Evolutionary conservation across 164 flowering plant species (phyloP), one percentile per base, ranked within the genome.

Genomic region (Tetrastigma voinierianum): DNA sequence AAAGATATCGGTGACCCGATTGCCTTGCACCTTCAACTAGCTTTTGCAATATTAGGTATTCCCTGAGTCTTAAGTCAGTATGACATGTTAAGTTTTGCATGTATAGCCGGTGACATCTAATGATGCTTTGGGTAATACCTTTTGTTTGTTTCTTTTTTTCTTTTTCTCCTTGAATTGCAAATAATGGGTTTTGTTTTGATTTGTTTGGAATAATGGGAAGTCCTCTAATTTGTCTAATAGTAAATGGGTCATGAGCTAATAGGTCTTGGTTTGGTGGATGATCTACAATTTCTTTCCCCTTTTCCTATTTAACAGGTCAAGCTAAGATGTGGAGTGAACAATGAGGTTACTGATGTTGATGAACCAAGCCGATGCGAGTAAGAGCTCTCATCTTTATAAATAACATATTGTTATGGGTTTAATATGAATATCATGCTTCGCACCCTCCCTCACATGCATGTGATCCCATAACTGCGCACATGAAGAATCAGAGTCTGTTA

Each of bases 361-460:
- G 99, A 92, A 77, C 99, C 99, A 67, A 95, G 99, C 75, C 96
- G 99, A 47, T 95, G 99, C 96, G 99, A 95, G 99, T 95, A 88
- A 78, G 82, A 57, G 57, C 44, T 23, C 58, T 56, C n/a, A 48
- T 45, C 32, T 48, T 59, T 56, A 51, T 61, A 17, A 15, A 1
- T 53, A 7, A 53, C 46, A 10, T 14, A 45, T 59, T 32, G 40
- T 32, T 7, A 32, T 3, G 40, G 40, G n/a, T n/a, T n/a, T n/a
- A n/a, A n/a, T n/a, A n/a, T n/a, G n/a, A n/a, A n/a, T n/a, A n/a
- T n/a, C n/a, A n/a, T n/a, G n/a, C n/a, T n/a, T n/a, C n/a, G n/a
- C n/a, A n/a, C n/a, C 32, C 70, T 72, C 18, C 57, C 32, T 19
- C 32, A n/a, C 46, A 62, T 25, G 21, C 59, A 19, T 8, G 14